A percentile compares a stretch with the other conserved stretches of the same genome.
phyloP scores from a whole-genome alignment of 371 early-diverging fungal species.

The Quaeritorhiza haematococci region DNA sequence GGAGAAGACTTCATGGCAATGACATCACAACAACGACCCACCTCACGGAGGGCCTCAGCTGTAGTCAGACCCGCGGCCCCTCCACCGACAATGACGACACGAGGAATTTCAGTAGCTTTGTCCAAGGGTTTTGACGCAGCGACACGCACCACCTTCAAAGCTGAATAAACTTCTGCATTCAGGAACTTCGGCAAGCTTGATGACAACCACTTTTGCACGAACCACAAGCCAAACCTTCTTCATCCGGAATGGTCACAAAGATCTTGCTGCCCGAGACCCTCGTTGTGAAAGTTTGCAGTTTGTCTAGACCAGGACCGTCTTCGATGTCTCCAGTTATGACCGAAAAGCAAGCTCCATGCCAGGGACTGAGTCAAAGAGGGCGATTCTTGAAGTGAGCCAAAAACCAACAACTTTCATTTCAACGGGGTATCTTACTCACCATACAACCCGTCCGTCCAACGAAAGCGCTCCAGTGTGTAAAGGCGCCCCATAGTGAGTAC shows the following conservation, averaged over 20 bases:
- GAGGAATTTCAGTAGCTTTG: not conserved
- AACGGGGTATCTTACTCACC: too few species aligned
- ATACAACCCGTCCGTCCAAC: too few species aligned
- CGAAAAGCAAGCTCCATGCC: not conserved
- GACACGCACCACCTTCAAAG: too few species aligned
- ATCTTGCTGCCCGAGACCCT: not conserved
- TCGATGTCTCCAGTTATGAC: conserved; percentile 1
- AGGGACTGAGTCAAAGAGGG: not conserved
- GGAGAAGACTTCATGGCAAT: too few species aligned
- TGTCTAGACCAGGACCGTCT: not conserved
- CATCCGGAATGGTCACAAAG: not conserved
- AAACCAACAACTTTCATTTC: too few species aligned
- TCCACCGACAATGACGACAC: not conserved
- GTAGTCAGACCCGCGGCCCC: not conserved
- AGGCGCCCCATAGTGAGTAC: too few species aligned
- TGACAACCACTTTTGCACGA: not conserved
- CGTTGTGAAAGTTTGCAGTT: not conserved
- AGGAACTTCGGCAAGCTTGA: not conserved
- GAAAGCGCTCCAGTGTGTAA: too few species aligned
- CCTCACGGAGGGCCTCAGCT: not conserved
- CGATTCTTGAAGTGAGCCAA: too few species aligned
- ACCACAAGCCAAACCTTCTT: not conserved
- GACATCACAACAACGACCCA: too few species aligned
- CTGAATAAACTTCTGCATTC: too few species aligned
- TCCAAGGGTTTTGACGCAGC: not conserved